Base-by-base conservation (phyloP, 306 rosid genomes). In the Trichosanthes cucumerina region DNA sequence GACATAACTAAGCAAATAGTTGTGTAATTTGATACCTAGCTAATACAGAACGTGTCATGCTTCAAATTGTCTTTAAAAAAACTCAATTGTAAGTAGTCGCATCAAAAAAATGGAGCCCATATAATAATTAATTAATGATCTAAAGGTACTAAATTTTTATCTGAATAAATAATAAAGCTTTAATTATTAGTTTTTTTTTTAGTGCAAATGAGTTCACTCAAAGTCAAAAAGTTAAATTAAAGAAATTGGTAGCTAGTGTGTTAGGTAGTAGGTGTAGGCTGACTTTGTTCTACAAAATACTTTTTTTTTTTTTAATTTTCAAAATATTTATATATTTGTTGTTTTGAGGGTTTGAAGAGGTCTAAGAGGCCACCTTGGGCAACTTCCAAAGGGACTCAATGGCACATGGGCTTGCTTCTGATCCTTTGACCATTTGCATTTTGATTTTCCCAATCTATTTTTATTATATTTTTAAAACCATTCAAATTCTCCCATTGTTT, bases 291-390 rank as follows among this genome's bases (percentile, higher is more conserved):
- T 63, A 63, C 11, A 14, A 14, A 31, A 4, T 4, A 59, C 18
- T 24, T 62, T 0, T 14, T 31, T 49, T 49, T 49, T 0, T 14
- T 12, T 13, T 12, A 7, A 46, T 46, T 36, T 36, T 36, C 39
- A 59, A 59, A 26, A 26, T 59, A 59, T 24, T 23, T 65, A 65
- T 64, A 66, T 38, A 38, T 10, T 9, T 39, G 75, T 4, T 39
- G 33, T 68, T 68, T 66, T 39, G 31, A 68, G 39, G 52, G 75
- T 46, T 71, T 71, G 76, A 71, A 71, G 57, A 41, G 34, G 75
- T 41, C 54, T 13, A 43, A 69, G 75, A 13, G 19, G 50, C 50
- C 26, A 68, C 19, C 28, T 69, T 69, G 75, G 74, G 53, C 18
- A 21, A 43, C 24, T 24, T 71, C 76, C 57, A 13, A 70, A 70